Percentiles rank a stretch among this genome's conserved stretches.
Evolutionary conservation across 768 basidiomycete genomes (phyloP).

Genomic region (Lentinula sp.): DNA sequence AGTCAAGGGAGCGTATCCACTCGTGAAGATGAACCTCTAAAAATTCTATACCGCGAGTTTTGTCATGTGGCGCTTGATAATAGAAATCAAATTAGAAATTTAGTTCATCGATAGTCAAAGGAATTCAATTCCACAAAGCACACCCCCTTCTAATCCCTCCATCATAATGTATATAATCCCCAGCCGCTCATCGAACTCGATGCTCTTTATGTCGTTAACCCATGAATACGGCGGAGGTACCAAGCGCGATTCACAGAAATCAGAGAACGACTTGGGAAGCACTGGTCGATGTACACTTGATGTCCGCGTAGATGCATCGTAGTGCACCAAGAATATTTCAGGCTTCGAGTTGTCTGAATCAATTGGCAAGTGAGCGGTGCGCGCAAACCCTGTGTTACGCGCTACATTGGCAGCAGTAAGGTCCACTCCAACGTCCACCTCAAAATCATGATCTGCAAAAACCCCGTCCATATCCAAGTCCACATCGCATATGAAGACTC

Average conservation of each 20-base stretch:
- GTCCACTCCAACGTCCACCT: background rate
- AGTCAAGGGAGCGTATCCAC: constrained; percentile 66
- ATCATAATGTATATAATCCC: background rate
- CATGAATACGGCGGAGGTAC: background rate
- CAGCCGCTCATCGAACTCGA: background rate
- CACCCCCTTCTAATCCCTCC: background rate
- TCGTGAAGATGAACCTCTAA: constrained; percentile 38
- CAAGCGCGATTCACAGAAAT: background rate
- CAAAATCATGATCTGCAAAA: background rate
- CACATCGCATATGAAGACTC: background rate
- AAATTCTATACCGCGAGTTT: constrained; percentile 60
- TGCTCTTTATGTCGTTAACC: background rate
- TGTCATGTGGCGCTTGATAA: constrained; percentile 23
- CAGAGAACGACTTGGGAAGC: background rate
- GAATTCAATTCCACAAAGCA: background rate
- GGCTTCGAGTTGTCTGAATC: background rate
- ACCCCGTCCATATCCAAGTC: background rate
- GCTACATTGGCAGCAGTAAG: background rate
- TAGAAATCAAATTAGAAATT: background rate
- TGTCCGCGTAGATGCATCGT: background rate
- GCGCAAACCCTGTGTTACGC: background rate
- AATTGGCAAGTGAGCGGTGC: too few species aligned
- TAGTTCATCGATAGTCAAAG: background rate
- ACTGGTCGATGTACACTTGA: background rate
- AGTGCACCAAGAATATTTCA: background rate